Conservation (phyloP, 345 rosid genomes). For the Erodium maritimum region DNA sequence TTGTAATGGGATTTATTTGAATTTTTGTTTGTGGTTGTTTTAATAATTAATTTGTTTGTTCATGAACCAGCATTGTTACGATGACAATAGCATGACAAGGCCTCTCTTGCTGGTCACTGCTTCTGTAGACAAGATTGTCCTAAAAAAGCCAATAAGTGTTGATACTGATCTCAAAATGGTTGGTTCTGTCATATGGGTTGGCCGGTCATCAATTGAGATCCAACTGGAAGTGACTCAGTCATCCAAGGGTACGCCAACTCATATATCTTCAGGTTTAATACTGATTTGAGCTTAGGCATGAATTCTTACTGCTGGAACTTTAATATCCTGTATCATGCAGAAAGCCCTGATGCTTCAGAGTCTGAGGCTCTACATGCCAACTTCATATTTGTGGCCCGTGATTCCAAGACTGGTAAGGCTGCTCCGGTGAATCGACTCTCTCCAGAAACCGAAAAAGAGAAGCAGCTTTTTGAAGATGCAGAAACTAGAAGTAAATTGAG, state of each 20-base stretch:
- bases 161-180: constrained; percentile 53
- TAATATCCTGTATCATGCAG: too few relatives aligned
- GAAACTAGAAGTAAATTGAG: constrained; percentile 56
- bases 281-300: not conserved
- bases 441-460: constrained; percentile 56
- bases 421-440: constrained; percentile 55
- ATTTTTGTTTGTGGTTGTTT: not conserved
- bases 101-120: constrained; percentile 80
- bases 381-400: constrained; percentile 80
- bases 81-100: constrained; percentile 69
- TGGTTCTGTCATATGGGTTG: constrained; percentile 81
- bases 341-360: constrained; percentile 29
- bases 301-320: too few relatives aligned
- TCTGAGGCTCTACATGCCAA: constrained; percentile 52
- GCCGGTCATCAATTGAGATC: constrained; percentile 73
- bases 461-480: constrained; percentile 55
- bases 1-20: not conserved
- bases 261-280: not conserved
- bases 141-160: constrained; percentile 65
- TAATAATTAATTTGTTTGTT: constrained; percentile 6
- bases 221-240: constrained; percentile 65
- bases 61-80: constrained; percentile 54
- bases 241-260: constrained; percentile 19
- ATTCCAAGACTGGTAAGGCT: constrained; percentile 67
- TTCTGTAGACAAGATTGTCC: constrained; percentile 70